These are phyloP conservation scores for Sordariomycetes sp. DNA, from an alignment of 2,329 filamentous ascomycete species.

Conservation along the genomic window DNA sequence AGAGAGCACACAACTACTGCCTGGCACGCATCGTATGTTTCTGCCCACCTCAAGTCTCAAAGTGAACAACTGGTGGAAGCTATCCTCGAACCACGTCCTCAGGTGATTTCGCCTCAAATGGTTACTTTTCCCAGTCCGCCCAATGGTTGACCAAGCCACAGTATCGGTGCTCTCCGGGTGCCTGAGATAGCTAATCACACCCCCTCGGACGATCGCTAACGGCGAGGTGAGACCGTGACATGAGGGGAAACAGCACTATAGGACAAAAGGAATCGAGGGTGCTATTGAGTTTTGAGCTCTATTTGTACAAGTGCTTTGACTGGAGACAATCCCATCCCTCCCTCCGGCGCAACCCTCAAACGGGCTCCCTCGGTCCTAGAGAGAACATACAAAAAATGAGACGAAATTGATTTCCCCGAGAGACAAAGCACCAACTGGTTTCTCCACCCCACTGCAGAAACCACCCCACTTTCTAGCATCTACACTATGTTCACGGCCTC, in stretches of 20 bases:
- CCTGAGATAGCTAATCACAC: too few species aligned
- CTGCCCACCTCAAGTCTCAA: too few species aligned
- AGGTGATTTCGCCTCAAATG: too few species aligned
- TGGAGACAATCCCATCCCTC: conserved; percentile 27
- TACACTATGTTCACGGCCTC: conserved; percentile 17
- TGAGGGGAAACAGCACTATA: neutral
- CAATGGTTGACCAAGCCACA: too few species aligned
- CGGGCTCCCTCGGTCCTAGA: conserved; percentile 30
- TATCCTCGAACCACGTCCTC: too few species aligned
- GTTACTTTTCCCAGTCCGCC: too few species aligned
- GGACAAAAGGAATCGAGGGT: conserved; percentile 48
- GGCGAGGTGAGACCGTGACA: neutral
- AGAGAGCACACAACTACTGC: too few species aligned
- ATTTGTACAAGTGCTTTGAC: conserved; percentile 47
- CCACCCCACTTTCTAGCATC: conserved; percentile 12
- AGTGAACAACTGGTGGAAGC: too few species aligned
- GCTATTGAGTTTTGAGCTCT: conserved; percentile 47
- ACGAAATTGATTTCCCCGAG: conserved; percentile 17
- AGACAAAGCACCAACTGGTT: conserved; percentile 25
- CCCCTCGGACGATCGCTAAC: neutral
- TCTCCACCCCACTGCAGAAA: conserved; percentile 12
- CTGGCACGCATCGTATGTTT: too few species aligned
- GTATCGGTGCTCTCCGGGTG: too few species aligned
- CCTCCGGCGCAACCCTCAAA: conserved; percentile 31
- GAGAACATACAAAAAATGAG: conserved; percentile 23